Base-by-base conservation (phyloP, 2,329 filamentous ascomycete species). In the Sphaerulina vaccinii region DNA sequence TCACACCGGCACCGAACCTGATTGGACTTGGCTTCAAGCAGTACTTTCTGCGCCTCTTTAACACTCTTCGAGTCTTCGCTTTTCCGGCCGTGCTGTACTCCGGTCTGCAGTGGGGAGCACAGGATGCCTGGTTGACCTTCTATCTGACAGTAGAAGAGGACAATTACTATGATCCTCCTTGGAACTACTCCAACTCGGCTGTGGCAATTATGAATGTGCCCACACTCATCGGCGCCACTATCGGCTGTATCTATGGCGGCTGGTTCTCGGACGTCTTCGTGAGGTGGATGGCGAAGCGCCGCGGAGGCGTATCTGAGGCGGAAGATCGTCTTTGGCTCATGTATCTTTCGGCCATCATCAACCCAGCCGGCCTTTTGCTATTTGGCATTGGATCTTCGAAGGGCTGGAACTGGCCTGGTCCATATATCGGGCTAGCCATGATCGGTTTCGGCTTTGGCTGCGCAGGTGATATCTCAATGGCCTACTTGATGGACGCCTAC, bases 361-460 rank as follows among this genome's bases (percentile, higher is more conserved):
- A 76, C 32, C 78, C 78, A 0, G 67, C 73, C 2, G 79, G 78
- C 8, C 71, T 81, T 61, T 74, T 77, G 65, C 66, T 81, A 0
- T 81, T 81, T 35, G 78, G 78, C 5, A 75, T 81, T 32, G 77
- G 76, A 0, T 77, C 75, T 2, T 73, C 68, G 8, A 68, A 76
- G 32, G 76, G 73, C 1, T 80, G 76, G 78, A 56, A 65, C 29
- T 82, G 79, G 79, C 77, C 74, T 1, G 59, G 47, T 9, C 76
- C 79, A 0, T 82, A 82, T 48, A 68, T 82, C 11, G 80, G 78
- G 1, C 67, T 82, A 0, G 80, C 76, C 3, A 75, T 82, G 57
- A 81, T 81, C 22, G 80, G 80, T 3, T 82, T 83, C 49, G 80
- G 80, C 2, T 82, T 79, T 65, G 80, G 80, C 6, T 82, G 79